Evolutionary conservation across 1,284 basidiomycete species (phyloP).

Genomic region (Cryptococcus maquisensis): DNA sequence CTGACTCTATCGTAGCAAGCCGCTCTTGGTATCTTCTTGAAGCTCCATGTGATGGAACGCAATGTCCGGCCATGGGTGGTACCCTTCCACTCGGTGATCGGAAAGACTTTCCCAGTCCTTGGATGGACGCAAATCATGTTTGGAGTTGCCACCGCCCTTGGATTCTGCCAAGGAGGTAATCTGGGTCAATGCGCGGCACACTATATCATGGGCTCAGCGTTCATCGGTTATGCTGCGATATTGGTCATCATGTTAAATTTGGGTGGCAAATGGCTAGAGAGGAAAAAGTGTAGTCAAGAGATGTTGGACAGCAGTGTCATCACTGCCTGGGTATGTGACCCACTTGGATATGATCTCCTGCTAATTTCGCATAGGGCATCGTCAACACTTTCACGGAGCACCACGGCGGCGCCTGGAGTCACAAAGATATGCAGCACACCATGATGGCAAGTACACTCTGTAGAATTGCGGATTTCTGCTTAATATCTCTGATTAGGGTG

Average conservation of each 20-base stretch:
- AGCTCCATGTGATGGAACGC: slow-evolving; percentile 82
- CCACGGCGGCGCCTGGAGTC: slow-evolving; percentile 72
- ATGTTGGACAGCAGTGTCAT: slow-evolving; percentile 90
- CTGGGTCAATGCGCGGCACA: slow-evolving; percentile 81
- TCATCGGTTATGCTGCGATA: slow-evolving; percentile 80
- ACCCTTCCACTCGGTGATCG: slow-evolving; percentile 69
- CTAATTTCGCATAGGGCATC: slow-evolving; percentile 40
- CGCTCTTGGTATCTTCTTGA: slow-evolving; percentile 78
- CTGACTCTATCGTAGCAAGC: slow-evolving; percentile 54
- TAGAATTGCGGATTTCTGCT: not conserved
- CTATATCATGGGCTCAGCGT: slow-evolving; percentile 81
- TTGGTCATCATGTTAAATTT: slow-evolving; percentile 77
- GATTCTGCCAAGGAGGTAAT: slow-evolving; percentile 64
- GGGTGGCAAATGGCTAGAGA: slow-evolving; percentile 75
- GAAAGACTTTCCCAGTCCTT: slow-evolving; percentile 78
- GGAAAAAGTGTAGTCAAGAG: slow-evolving; percentile 60
- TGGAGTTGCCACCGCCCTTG: slow-evolving; percentile 45
- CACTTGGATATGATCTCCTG: not conserved
- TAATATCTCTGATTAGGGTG: slow-evolving; percentile 50
- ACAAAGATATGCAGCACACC: slow-evolving; percentile 92
- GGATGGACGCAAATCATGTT: slow-evolving; percentile 68
- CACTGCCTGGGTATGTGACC: slow-evolving; percentile 67
- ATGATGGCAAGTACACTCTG: slow-evolving; percentile 47
- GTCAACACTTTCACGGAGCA: slow-evolving; percentile 95
- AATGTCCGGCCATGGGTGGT: slow-evolving; percentile 71